A percentile compares a stretch with the other conserved stretches of the same genome.
These are phyloP conservation scores for Heliosperma pusillum DNA, from an alignment of 148 eudicot genomes.

Conservation along the genomic window DNA sequence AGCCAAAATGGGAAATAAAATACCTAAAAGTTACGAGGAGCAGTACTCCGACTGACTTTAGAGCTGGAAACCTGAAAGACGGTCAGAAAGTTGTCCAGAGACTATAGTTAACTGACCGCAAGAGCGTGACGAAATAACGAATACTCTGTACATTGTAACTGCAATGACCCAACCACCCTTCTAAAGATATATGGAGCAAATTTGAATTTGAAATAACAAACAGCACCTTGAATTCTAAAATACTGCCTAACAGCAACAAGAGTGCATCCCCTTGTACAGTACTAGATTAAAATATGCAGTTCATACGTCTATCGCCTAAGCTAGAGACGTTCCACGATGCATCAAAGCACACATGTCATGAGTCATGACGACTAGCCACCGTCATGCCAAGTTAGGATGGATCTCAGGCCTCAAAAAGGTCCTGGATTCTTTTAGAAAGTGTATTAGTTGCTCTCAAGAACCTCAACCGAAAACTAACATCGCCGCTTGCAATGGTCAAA, in stretches of 20 bases:
- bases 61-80: slow-evolving; percentile 23
- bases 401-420: too few species aligned
- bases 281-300: neutral
- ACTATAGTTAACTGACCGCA: neutral
- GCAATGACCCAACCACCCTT: slow-evolving; percentile 5
- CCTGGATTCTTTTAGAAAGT: too few species aligned
- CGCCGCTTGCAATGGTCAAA: too few species aligned
- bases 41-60: slow-evolving; percentile 8
- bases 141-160: neutral
- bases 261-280: neutral
- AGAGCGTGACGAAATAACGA: neutral
- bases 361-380: too few species aligned
- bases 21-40: slow-evolving; percentile 5
- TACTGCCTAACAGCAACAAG: neutral
- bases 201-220: neutral
- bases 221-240: neutral
- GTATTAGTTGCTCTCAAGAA: too few species aligned
- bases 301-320: neutral
- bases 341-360: too few species aligned
- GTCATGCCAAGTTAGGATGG: too few species aligned
- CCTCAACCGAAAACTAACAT: too few species aligned
- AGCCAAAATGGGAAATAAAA: slow-evolving; percentile 10
- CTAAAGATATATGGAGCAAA: neutral
- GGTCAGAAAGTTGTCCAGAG: slow-evolving; percentile 11
- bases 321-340: too few species aligned